A percentile compares a stretch with the other conserved stretches of the same genome.
These are phyloP conservation scores for Carex pumila DNA, from an alignment of 176 grass and related monocot genomes.

Conservation along the genomic window DNA sequence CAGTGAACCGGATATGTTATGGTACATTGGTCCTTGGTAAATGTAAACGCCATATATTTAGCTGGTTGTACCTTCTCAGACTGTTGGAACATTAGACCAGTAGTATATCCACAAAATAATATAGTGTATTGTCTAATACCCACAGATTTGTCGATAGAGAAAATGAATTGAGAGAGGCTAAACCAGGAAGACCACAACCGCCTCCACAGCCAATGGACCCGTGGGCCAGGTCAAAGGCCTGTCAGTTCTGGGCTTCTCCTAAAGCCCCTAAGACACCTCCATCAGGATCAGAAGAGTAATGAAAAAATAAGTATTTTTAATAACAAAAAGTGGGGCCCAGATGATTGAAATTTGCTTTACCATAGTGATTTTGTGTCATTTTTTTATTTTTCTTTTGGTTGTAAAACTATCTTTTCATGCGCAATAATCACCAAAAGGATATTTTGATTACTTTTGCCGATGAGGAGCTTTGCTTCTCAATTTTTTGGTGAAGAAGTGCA, in stretches of 20 bases:
- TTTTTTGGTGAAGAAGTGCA: background rate
- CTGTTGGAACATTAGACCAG: background rate
- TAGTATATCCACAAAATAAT: background rate
- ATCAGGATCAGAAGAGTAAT: slow-evolving; percentile 39
- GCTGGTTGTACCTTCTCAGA: background rate
- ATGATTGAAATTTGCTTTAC: background rate
- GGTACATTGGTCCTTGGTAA: background rate
- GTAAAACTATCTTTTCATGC: slow-evolving; percentile 30
- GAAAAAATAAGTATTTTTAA: slow-evolving; percentile 1
- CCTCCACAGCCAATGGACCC: slow-evolving; percentile 72
- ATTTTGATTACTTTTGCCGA: background rate
- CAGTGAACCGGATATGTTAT: background rate
- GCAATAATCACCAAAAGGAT: slow-evolving; percentile 13
- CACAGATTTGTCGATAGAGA: slow-evolving; percentile 87
- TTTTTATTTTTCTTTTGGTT: slow-evolving; percentile 20
- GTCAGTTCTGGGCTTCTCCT: slow-evolving; percentile 60
- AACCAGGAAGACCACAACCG: slow-evolving; percentile 50
- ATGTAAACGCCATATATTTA: background rate
- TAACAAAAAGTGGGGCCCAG: background rate
- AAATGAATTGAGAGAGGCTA: slow-evolving; percentile 81
- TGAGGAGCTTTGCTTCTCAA: background rate
- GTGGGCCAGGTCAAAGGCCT: slow-evolving; percentile 62
- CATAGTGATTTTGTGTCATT: slow-evolving; percentile 1
- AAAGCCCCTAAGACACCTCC: slow-evolving; percentile 38
- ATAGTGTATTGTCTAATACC: background rate